Evolutionary conservation across 345 rosid genomes (phyloP), one percentile per base, ranked within the genome.

Genomic region (Citrus mangshanensis): DNA sequence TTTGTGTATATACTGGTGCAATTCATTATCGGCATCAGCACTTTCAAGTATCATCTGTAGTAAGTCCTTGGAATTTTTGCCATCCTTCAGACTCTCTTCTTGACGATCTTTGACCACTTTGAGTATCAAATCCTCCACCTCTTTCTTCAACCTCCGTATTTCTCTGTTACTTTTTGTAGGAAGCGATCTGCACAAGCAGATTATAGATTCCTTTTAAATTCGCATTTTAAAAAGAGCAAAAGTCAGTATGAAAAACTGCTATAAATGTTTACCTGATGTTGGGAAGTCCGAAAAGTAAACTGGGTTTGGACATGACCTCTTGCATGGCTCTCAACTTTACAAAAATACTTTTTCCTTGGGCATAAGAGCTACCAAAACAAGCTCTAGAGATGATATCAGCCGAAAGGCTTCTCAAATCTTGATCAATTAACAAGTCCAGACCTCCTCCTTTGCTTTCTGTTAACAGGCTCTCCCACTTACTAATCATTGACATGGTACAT

Each of bases 361-460:
- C 46, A 46, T 78, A 81, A 30, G 81, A 76, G 59, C 79, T 81
- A 21, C 88, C 85, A 63, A 81, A 83, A 77, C 83, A 83, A n/a
- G 83, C 85, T 69, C 35, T 79, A 1, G 86, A 81, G 54, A 83
- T 79, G 6, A 83, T 68, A 79, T 83, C 78, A 7, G 75, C 81
- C 0, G 86, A 77, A 6, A 81, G 38, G 35, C 66, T 62, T 40
- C 70, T 79, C 78, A 86, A 51, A 68, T 83, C 85, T 13, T 76
- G 58, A 42, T 78, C 83, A 35, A 82, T 61, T 6, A 5, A 54
- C 1, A 85, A 54, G 22, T 85, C 88, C 10, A 65, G 80, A 56
- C 19, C 80, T 16, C 82, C 85, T 21, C 74, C 80, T 0, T 58
- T 2, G 4, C 27, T 78, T 30, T 75, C 82, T 10, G n/a, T 37